phyloP scores from a whole-genome alignment of 139 green algal genomes.

The Auxenochlorella protothecoides region DNA sequence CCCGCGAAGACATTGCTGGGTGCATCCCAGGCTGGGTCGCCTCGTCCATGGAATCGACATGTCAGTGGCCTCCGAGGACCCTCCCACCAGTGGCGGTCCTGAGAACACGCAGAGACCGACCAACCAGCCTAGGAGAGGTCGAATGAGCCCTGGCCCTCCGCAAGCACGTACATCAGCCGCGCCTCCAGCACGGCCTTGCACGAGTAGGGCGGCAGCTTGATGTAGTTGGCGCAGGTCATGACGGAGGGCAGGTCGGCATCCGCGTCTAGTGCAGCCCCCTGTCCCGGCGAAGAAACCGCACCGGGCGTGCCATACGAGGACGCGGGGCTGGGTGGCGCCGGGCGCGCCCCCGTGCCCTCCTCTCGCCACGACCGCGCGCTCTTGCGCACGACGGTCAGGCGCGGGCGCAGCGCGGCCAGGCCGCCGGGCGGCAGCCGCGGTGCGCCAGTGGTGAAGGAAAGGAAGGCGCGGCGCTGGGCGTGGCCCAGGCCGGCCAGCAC shows the following conservation, averaged over 20 bases:
- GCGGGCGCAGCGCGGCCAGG: slow-evolving; percentile 73
- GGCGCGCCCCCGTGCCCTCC: not conserved
- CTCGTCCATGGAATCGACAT: too few species aligned
- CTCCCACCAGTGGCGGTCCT: too few species aligned
- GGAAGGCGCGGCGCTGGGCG: slow-evolving; percentile 62
- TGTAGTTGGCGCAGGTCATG: slow-evolving; percentile 99
- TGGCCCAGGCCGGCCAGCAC: slow-evolving; percentile 76
- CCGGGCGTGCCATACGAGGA: not conserved
- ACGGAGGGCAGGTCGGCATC: slow-evolving; percentile 88
- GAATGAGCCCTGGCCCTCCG: slow-evolving; percentile 87
- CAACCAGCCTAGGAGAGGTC: slow-evolving; percentile 69
- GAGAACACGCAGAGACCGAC: not conserved
- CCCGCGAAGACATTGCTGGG: too few species aligned
- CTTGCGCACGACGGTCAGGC: slow-evolving; percentile 97
- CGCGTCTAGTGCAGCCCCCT: slow-evolving; percentile 2
- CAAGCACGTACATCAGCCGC: slow-evolving; percentile 79
- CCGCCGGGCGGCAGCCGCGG: slow-evolving; percentile 87
- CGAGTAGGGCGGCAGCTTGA: slow-evolving; percentile 97
- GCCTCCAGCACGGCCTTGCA: slow-evolving; percentile 72
- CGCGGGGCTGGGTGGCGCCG: slow-evolving; percentile 1
- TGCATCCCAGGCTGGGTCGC: too few species aligned
- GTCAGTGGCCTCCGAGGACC: not conserved
- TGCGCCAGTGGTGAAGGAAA: slow-evolving; percentile 93
- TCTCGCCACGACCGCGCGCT: not conserved
- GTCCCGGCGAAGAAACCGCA: too few species aligned